Evolutionary conservation across 106 monocot genomes (phyloP).

Genomic region (Apostasia ramifera): DNA sequence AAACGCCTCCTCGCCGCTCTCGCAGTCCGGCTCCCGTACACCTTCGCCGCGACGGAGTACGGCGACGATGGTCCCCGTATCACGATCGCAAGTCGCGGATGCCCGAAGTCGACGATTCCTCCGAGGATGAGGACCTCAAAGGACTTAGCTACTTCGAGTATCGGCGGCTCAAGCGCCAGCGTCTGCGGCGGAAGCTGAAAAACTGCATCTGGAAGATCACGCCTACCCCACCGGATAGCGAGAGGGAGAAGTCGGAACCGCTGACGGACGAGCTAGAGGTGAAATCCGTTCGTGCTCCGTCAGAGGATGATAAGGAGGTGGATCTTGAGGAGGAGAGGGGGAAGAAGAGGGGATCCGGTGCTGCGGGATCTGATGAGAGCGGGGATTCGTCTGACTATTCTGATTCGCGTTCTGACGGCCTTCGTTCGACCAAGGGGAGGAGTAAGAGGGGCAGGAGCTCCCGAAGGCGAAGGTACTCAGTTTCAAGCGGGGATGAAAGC

Average conservation of each 20-base stretch:
- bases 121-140: conserved; percentile 75
- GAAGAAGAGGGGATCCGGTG: conserved; percentile 9
- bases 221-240: conserved; percentile 66
- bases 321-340: conserved; percentile 18
- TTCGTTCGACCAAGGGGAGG: not conserved
- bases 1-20: conserved; percentile 14
- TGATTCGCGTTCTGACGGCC: conserved; percentile 26
- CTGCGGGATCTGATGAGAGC: conserved; percentile 21
- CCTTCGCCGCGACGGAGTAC: conserved; percentile 18
- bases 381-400: conserved; percentile 2
- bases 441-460: conserved; percentile 24
- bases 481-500: conserved; percentile 15
- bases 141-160: conserved; percentile 74
- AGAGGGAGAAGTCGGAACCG: conserved; percentile 16
- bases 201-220: conserved; percentile 78
- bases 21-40: conserved; percentile 12
- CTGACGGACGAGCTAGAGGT: conserved; percentile 23
- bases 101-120: conserved; percentile 10
- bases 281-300: conserved; percentile 2
- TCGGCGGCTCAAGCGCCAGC: conserved; percentile 74
- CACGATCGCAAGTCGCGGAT: conserved; percentile 12
- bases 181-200: conserved; percentile 61
- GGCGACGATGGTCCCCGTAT: conserved; percentile 23
- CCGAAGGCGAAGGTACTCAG: conserved; percentile 15
- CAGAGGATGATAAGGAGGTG: conserved; percentile 17